Base-by-base conservation (phyloP, 176 grass and related monocot genomes). In the Leersia perrieri region DNA sequence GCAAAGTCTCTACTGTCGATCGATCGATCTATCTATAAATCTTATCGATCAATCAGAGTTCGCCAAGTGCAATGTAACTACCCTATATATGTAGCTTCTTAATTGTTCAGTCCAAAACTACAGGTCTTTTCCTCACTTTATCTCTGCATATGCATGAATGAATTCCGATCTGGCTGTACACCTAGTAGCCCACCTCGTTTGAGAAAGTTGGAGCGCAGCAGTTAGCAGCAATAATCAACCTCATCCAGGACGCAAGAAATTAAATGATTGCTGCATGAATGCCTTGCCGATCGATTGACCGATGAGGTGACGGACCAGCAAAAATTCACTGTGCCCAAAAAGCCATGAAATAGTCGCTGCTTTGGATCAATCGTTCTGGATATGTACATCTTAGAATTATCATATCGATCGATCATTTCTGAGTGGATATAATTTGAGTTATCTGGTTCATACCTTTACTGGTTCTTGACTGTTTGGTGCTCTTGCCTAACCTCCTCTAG, bases 221-320 rank as follows among this genome's bases (percentile, higher is more conserved):
- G 65, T 13, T 25, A 45, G 47, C 79, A 66, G 66, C 25, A 44
- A 9, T 23, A 26, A 60, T 41, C 60, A 36, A 68, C n/a, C n/a
- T n/a, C n/a, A 16, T 84, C 23, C 66, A 83, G 12, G 69, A 79
- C 44, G 80, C 68, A 68, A 84, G 30, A 67, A 69, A n/a, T n/a
- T n/a, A n/a, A n/a, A 81, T 28, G 73, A 79, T 49, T 62, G 53
- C 4, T 60, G 73, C 39, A 29, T 55, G 62, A 64, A 11, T 68
- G 55, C 39, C 39, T 38, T 38, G 45, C 66, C 36, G 68, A 72
- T 72, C 36, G 68, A 72, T 72, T 72, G 68, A 63, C 55, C 29
- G 53, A 63, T 3, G 79, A 82, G 13, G 79, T 45, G 79, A 83
- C 68, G 74, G 74, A 68, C n/a, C 35, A 88, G 66, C 79, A 22